Base-by-base conservation (phyloP, 2,329 filamentous ascomycete species). In the Cordyceps farinosa region DNA sequence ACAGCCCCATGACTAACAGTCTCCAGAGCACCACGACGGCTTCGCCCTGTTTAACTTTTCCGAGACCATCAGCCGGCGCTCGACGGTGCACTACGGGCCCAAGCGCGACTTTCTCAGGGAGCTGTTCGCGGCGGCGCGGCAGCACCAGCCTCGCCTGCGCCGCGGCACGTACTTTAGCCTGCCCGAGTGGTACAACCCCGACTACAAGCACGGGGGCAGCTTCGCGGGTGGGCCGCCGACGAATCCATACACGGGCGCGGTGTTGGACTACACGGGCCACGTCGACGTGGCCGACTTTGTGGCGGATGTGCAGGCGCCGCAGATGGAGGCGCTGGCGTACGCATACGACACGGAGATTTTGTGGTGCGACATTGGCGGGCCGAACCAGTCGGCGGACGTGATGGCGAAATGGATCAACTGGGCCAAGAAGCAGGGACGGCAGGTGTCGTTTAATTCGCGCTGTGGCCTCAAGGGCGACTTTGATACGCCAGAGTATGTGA, bases 401-500 rank as follows among this genome's bases (percentile, higher is more conserved):
- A 77, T 76, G 1, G 70, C 76, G 1, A 61, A 56, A 3, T 82
- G 78, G 79, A 80, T 74, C 71, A 78, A 78, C 68, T 66, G 67
- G 56, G 74, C 77, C 8, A 70, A 72, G 5, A 65, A 66, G 0
- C 65, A 78, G 27, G 76, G 77, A 50, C 75, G 79, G 0, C 79
- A 85, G 67, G 83, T 86, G 1, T 72, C 79, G 1, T 81, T 86
- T 68, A 85, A 87, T 72, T 78, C 78, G 52, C 80, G 84, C 8
- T 87, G 85, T 70, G 84, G 84, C 3, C 78, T 79, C 51, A 70
- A 72, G 1, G 74, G 73, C 13, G 84, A 87, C 72, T 87, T 86
- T 67, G 84, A 87, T 69, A 87, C 84, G 1, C 84, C 84, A 0
- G 84, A 87, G 69, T 87, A 87, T 52, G 66, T 51, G 3, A 53